Percentiles rank a stretch among this genome's conserved stretches.
Evolutionary conservation across 2,329 filamentous ascomycete species (phyloP).

Genomic region (Aureobasidium sp.): DNA sequence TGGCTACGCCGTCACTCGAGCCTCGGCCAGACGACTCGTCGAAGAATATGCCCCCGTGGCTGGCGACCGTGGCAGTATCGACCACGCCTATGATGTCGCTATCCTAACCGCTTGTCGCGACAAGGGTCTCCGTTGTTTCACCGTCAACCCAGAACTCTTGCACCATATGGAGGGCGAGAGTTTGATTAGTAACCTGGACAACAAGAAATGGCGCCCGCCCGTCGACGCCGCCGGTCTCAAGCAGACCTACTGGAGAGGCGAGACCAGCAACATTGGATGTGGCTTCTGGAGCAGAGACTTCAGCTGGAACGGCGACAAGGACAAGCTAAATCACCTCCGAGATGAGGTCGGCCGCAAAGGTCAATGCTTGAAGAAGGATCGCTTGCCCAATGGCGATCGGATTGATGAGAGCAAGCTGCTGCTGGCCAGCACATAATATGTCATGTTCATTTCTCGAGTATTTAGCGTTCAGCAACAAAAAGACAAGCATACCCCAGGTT

Average conservation of each 20-base stretch:
- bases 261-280: slow-evolving; percentile 29
- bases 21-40: slow-evolving; percentile 29
- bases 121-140: slow-evolving; percentile 30
- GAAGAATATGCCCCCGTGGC: slow-evolving; percentile 30
- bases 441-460: not conserved
- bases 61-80: slow-evolving; percentile 24
- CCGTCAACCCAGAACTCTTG: slow-evolving; percentile 34
- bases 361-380: slow-evolving; percentile 29
- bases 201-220: slow-evolving; percentile 4
- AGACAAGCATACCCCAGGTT: not conserved
- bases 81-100: slow-evolving; percentile 35
- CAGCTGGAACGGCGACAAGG: slow-evolving; percentile 27
- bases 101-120: slow-evolving; percentile 35
- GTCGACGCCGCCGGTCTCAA: slow-evolving; percentile 9
- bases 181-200: slow-evolving; percentile 30
- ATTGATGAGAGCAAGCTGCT: slow-evolving; percentile 5
- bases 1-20: slow-evolving; percentile 37
- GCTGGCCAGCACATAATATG: not conserved
- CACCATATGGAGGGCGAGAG: slow-evolving; percentile 32
- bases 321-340: slow-evolving; percentile 29
- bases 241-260: slow-evolving; percentile 6
- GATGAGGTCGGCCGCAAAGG: slow-evolving; percentile 34
- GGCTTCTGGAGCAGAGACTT: slow-evolving; percentile 35
- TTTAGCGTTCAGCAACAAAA: not conserved
- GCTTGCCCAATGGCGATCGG: slow-evolving; percentile 2